phyloP scores from a whole-genome alignment of 2,329 filamentous ascomycete species.

The Clarireedia monteithiana region DNA sequence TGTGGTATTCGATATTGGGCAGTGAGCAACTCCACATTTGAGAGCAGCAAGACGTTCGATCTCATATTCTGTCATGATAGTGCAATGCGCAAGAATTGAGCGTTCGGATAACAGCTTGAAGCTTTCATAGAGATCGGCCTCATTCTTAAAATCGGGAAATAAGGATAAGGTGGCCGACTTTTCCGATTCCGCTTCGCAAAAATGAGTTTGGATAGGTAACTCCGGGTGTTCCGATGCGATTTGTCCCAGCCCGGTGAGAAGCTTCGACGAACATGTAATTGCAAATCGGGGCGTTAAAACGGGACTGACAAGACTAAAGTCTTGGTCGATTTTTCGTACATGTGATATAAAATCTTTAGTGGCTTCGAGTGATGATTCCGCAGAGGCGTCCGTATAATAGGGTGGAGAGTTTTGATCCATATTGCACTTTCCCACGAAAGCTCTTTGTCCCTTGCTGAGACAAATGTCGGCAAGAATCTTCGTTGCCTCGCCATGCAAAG shows the following conservation, averaged over 20 bases:
- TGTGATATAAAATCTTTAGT: constrained; percentile 11
- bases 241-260: constrained; percentile 47
- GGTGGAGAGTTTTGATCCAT: constrained; percentile 57
- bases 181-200: constrained; percentile 57
- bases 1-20: constrained; percentile 57
- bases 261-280: constrained; percentile 42
- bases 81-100: constrained; percentile 60
- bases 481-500: constrained; percentile 73
- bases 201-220: constrained; percentile 57
- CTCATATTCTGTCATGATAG: constrained; percentile 51
- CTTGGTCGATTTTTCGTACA: constrained; percentile 40
- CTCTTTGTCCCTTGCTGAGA: constrained; percentile 69
- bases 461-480: constrained; percentile 82
- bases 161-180: constrained; percentile 45
- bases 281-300: constrained; percentile 28
- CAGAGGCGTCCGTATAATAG: constrained; percentile 40
- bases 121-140: constrained; percentile 51
- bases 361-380: constrained; percentile 30
- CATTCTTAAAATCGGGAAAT: constrained; percentile 48
- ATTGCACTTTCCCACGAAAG: constrained; percentile 75
- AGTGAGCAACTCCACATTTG: constrained; percentile 54
- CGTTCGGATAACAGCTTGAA: constrained; percentile 46
- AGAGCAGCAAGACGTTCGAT: constrained; percentile 38
- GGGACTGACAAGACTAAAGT: constrained; percentile 43
- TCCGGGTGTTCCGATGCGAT: constrained; percentile 41